Conservation (phyloP, 1,139 yeast genomes). For the Diutina siamensis region DNA sequence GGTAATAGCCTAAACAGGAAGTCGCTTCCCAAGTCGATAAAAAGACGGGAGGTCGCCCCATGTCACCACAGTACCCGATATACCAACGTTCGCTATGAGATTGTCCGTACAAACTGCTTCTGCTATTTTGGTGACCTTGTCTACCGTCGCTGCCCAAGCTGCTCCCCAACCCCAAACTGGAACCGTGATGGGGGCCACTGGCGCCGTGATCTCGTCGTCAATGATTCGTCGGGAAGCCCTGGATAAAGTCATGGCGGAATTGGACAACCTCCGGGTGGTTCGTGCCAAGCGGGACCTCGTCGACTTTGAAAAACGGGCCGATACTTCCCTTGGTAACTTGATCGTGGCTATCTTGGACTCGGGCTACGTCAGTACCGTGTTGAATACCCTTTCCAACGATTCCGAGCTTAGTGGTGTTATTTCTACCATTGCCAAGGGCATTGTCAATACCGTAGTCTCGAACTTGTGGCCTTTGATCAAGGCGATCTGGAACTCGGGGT, state of each 20-base stretch:
- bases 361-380: background rate
- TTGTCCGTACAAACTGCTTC: constrained; percentile 1
- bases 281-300: background rate
- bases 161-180: background rate
- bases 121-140: background rate
- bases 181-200: background rate
- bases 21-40: no score
- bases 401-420: background rate
- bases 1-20: no score
- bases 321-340: constrained; percentile 3
- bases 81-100: constrained; percentile 1
- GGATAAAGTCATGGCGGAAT: background rate
- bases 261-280: background rate
- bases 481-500: constrained; percentile 6
- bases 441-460: background rate
- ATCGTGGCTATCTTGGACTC: constrained; percentile 1
- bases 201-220: background rate
- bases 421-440: background rate
- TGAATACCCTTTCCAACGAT: background rate
- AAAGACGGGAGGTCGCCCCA: no score
- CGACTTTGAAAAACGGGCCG: constrained; percentile 2
- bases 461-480: constrained; percentile 1
- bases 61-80: no score
- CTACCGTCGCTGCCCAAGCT: background rate
- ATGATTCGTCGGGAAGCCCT: background rate